These are phyloP conservation scores for Talinum fruticosum DNA, from an alignment of 148 eudicot genomes.

Conservation along the genomic window DNA sequence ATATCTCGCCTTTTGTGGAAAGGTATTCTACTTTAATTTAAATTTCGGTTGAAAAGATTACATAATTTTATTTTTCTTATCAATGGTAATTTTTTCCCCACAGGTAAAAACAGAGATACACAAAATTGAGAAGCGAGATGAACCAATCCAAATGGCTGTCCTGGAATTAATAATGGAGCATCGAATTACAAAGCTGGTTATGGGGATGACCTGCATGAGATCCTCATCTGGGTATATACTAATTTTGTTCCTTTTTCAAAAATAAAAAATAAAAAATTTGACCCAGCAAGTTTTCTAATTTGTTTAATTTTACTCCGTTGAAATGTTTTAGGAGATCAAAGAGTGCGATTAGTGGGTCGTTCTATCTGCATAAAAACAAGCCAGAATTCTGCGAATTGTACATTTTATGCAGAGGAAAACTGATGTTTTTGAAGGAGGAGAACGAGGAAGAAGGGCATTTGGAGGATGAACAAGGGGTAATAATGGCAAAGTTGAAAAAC, in stretches of 20 bases:
- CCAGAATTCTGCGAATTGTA: conserved; percentile 65
- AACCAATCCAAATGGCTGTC: conserved; percentile 45
- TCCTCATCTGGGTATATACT: conserved; percentile 54
- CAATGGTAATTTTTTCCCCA: not conserved
- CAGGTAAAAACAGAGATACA: conserved; percentile 60
- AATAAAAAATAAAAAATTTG: not conserved
- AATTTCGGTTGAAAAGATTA: not conserved
- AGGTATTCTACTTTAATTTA: conserved; percentile 35
- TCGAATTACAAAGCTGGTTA: conserved; percentile 58
- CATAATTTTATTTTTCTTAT: not conserved
- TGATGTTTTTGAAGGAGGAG: conserved; percentile 50
- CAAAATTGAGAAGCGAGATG: conserved; percentile 45
- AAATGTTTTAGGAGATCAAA: conserved; percentile 46
- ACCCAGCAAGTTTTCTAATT: not conserved
- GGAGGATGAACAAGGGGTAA: conserved; percentile 55
- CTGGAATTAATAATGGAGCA: conserved; percentile 43
- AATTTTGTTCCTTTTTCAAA: not conserved
- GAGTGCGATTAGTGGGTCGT: conserved; percentile 41
- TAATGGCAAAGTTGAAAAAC: conserved; percentile 37
- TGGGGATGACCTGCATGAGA: conserved; percentile 53
- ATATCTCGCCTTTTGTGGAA: conserved; percentile 58
- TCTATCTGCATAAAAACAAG: conserved; percentile 45
- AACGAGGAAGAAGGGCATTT: conserved; percentile 40
- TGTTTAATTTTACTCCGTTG: not conserved
- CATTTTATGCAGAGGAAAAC: conserved; percentile 49